phyloP scores from a whole-genome alignment of 352 stramenopile genomes.

The Pythium volutum region DNA sequence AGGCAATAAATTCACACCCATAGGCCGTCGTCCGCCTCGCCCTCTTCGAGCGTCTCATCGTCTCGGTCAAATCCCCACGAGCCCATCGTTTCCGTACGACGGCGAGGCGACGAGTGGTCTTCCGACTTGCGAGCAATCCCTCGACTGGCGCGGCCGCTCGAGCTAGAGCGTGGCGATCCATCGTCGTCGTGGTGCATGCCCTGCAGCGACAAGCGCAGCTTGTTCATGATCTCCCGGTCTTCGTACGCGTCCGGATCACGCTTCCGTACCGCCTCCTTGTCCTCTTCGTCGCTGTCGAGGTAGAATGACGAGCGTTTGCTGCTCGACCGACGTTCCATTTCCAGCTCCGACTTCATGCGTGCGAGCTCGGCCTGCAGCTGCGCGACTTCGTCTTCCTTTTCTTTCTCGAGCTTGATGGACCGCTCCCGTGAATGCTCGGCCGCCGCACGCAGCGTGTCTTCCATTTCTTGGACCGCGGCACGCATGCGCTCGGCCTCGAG shows the following conservation, averaged over 20 bases:
- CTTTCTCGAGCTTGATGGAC: constrained; percentile 56
- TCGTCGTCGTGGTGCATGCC: constrained; percentile 14
- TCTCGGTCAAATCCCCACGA: constrained; percentile 21
- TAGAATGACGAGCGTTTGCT: constrained; percentile 34
- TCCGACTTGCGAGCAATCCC: constrained; percentile 4
- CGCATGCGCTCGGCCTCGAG: constrained; percentile 61
- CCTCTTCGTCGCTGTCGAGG: constrained; percentile 28
- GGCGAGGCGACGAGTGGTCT: constrained; percentile 19
- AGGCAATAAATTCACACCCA: constrained; percentile 36
- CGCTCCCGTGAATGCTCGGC: constrained; percentile 47
- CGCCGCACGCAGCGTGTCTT: constrained; percentile 42
- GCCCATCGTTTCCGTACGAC: constrained; percentile 9
- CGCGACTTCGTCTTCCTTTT: constrained; percentile 52
- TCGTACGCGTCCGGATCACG: constrained; percentile 16
- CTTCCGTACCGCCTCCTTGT: neutral
- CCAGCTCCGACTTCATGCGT: constrained; percentile 48
- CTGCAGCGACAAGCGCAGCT: constrained; percentile 21
- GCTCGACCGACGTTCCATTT: constrained; percentile 41
- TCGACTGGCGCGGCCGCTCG: constrained; percentile 1
- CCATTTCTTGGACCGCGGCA: constrained; percentile 57
- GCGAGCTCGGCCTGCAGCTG: constrained; percentile 48
- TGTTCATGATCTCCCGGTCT: constrained; percentile 23
- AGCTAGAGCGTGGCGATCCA: neutral
- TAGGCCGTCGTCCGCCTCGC: constrained; percentile 47
- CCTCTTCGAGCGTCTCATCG: constrained; percentile 29